phyloP scores from a whole-genome alignment of 371 early-diverging fungal species.

The Syncephalastrum contaminatum region DNA sequence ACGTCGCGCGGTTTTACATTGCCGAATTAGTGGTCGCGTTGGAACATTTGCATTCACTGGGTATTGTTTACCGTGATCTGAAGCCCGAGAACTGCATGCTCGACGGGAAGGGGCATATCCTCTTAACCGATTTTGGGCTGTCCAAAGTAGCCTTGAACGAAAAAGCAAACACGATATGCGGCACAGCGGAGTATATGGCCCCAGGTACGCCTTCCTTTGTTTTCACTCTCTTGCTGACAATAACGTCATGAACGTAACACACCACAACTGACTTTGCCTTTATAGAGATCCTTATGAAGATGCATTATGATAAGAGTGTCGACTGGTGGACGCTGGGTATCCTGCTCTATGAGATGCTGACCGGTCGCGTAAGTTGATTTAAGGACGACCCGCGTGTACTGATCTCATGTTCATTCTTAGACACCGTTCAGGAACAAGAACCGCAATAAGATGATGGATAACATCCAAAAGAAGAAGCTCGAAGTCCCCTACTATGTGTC shows the following conservation, averaged over 20 bases:
- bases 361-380: conserved; percentile 49
- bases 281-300: conserved; percentile 73
- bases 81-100: conserved; percentile 92
- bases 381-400: background rate
- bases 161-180: conserved; percentile 80
- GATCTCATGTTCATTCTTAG: conserved; percentile 9
- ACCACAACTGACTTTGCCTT: too few species aligned
- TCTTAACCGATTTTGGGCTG: conserved; percentile 92
- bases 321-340: conserved; percentile 97
- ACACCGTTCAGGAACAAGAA: conserved; percentile 80
- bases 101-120: conserved; percentile 77
- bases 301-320: conserved; percentile 81
- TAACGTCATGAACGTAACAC: too few species aligned
- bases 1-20: conserved; percentile 80
- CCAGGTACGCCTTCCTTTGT: conserved; percentile 42
- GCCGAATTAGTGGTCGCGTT: conserved; percentile 85
- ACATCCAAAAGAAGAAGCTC: conserved; percentile 75
- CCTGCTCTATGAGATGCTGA: conserved; percentile 87
- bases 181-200: conserved; percentile 89
- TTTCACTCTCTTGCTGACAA: too few species aligned
- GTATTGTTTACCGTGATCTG: conserved; percentile 89
- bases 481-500: conserved; percentile 72
- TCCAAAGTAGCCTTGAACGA: conserved; percentile 77
- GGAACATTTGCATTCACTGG: conserved; percentile 84
- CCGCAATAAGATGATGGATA: conserved; percentile 76